Conservation (phyloP, 257 asterid species). For the Thymus mandschuricus region DNA sequence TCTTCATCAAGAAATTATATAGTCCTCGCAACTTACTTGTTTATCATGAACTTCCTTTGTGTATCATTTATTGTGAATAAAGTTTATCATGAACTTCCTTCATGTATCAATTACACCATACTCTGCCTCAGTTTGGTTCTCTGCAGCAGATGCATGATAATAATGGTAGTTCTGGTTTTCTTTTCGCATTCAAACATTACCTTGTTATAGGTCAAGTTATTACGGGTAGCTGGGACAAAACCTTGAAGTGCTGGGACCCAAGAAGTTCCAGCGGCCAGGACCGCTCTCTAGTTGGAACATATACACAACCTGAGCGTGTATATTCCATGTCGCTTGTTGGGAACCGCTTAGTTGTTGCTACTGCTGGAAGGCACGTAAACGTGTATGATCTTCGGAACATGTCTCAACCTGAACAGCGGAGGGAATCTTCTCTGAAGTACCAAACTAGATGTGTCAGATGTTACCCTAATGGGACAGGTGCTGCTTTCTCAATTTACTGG, state of each 20-base stretch:
- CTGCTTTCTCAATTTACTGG: conserved; percentile 28
- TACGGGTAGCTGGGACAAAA: conserved; percentile 99
- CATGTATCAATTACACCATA: neutral
- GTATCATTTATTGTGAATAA: neutral
- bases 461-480: conserved; percentile 97
- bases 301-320: conserved; percentile 94
- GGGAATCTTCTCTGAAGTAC: conserved; percentile 94
- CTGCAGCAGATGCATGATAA: neutral
- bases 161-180: conserved; percentile 38
- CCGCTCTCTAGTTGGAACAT: conserved; percentile 80
- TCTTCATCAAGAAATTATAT: neutral
- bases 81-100: neutral
- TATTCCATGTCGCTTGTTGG: conserved; percentile 92
- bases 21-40: neutral
- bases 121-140: neutral
- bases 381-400: conserved; percentile 90
- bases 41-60: conserved; percentile 10
- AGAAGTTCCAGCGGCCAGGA: conserved; percentile 98
- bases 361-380: conserved; percentile 98
- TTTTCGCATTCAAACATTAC: neutral
- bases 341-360: conserved; percentile 85
- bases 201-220: conserved; percentile 82
- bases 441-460: conserved; percentile 94
- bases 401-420: conserved; percentile 93
- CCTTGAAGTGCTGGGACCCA: conserved; percentile 97